Evolutionary conservation across 2,329 filamentous ascomycete species (phyloP).

Genomic region (Dactylellina sp.): DNA sequence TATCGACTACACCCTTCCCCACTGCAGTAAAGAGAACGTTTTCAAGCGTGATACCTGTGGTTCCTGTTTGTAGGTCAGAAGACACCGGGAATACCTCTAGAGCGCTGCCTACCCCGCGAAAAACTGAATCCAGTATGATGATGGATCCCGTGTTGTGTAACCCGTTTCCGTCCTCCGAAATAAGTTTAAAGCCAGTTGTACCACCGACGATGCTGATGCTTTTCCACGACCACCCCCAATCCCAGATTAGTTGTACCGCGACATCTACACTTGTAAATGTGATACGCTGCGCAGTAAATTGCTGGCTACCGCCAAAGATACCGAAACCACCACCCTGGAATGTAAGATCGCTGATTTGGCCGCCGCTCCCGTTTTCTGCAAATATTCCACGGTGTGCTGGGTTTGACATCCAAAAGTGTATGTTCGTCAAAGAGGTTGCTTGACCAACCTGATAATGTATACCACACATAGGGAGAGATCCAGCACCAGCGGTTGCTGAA

Average conservation of each 20-base stretch:
- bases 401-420: constrained; percentile 57
- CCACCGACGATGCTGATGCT: constrained; percentile 69
- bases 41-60: constrained; percentile 5
- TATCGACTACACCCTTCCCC: not conserved
- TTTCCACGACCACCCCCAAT: constrained; percentile 72
- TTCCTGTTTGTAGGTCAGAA: not conserved
- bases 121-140: constrained; percentile 69
- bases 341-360: constrained; percentile 58
- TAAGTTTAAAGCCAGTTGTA: constrained; percentile 67
- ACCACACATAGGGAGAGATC: not conserved
- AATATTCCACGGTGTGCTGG: constrained; percentile 71
- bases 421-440: constrained; percentile 54
- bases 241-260: constrained; percentile 71
- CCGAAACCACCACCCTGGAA: constrained; percentile 70
- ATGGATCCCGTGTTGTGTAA: too few species aligned
- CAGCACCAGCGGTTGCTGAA: too few species aligned
- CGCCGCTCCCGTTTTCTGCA: constrained; percentile 67
- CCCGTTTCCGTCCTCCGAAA: constrained; percentile 62
- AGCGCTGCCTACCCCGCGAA: constrained; percentile 67
- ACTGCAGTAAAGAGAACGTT: constrained; percentile 12
- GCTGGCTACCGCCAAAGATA: constrained; percentile 69
- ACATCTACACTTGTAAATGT: constrained; percentile 67
- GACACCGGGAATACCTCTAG: constrained; percentile 65
- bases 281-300: constrained; percentile 71
- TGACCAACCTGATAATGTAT: constrained; percentile 57